Base-by-base conservation (phyloP, 2,329 filamentous ascomycete genomes). In the Microcyclosporella mali region DNA sequence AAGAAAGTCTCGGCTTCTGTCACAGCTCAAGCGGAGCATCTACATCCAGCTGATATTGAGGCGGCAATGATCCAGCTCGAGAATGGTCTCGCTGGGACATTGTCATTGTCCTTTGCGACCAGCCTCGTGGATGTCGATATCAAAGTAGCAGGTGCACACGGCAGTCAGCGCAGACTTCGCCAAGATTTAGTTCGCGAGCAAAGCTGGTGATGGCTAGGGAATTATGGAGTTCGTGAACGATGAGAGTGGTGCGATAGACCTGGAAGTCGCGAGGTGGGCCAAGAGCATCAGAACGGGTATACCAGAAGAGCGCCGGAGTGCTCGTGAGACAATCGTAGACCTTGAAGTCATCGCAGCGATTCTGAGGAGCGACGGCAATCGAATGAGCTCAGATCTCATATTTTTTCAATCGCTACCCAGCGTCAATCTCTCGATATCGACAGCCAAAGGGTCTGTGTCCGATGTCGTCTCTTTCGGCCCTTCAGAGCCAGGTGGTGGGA, bases 401-500 rank as follows among this genome's bases (percentile, higher is more conserved):
- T 33, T 10, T 40, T 33, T n/a, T 32, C 30, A n/a, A 32, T 32
- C 19, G 28, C 49, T 46, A 12, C 47, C 45, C 18, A 58, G 19
- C 8, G 37, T 64, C 40, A 72, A 42, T 57, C 67, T 70, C 42
- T 59, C 59, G 37, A 72, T 40, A 42, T 71, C 67, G 6, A 66
- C 69, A 45, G 58, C 63, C 39, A 73, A 47, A 3, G 70, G 70
- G 56, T 73, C 70, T 3, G 62, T 68, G 47, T 74, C 71, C 4
- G 51, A 62, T 0, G 72, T 75, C 3, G 85, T 79, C 49, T 82
- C 76, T 2, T 73, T 83, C 15, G 86, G 86, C 0, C 88, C 88
- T 34, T 77, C 77, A 58, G 76, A 70, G 1, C 84, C 86, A 11
- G 73, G 68, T 0, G 89, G 88, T 6, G 90, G 88, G 42, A 94